phyloP scores from a whole-genome alignment of 2,329 filamentous ascomycete genomes.

The Stagonosporopsis chrysanthemi region DNA sequence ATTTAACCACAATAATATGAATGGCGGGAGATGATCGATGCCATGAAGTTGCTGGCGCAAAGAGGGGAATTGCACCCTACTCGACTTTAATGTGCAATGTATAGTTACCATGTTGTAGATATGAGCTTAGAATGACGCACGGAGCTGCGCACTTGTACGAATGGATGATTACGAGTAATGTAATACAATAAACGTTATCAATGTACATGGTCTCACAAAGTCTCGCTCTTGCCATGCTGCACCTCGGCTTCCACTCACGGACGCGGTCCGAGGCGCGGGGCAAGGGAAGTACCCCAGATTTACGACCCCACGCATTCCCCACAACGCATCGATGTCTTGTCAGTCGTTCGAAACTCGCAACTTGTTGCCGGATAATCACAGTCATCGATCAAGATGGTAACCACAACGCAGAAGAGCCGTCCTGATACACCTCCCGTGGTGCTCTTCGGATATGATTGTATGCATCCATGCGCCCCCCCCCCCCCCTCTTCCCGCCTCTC shows the following conservation, averaged over 20 bases:
- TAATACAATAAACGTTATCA: not conserved
- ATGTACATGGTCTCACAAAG: too few species aligned
- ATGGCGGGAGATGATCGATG: conserved; percentile 31
- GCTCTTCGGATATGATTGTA: conserved; percentile 11
- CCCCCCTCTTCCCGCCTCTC: too few species aligned
- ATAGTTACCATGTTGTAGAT: conserved; percentile 7
- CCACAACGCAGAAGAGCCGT: too few species aligned
- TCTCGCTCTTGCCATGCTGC: not conserved
- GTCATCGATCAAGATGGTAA: too few species aligned
- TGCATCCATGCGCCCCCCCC: not conserved
- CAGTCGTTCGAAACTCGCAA: too few species aligned
- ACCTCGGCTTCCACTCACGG: conserved; percentile 10
- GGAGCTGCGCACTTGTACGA: not conserved
- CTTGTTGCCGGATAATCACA: too few species aligned
- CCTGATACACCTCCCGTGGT: not conserved
- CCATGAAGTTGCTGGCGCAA: not conserved
- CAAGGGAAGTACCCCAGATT: not conserved
- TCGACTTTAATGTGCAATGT: conserved; percentile 16
- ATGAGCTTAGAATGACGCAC: not conserved
- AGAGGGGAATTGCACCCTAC: not conserved
- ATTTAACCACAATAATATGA: conserved; percentile 45
- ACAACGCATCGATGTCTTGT: not conserved
- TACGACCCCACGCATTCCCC: not conserved
- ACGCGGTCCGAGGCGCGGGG: conserved; percentile 3
- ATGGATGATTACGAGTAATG: conserved; percentile 5